Conservation (phyloP, 2,329 filamentous ascomycete species). For the Fonsecaea multimorphosa region DNA sequence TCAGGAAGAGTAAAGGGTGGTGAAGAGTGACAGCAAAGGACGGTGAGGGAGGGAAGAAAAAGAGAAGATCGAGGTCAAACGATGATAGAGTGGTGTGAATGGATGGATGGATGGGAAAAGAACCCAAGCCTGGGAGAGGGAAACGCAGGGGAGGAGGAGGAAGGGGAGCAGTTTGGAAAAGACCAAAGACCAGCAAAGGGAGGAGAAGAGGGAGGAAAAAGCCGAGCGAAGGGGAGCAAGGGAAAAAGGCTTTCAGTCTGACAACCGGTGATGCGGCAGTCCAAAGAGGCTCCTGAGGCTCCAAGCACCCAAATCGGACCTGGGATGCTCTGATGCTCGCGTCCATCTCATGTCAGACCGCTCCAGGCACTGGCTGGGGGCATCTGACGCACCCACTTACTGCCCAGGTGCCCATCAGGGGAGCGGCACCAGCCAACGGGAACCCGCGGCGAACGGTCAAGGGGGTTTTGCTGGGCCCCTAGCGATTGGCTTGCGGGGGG, state of each 20-base stretch:
- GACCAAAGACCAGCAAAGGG: slow-evolving; percentile 2
- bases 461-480: not conserved
- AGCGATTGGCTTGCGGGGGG: slow-evolving; percentile 13
- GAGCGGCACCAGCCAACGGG: slow-evolving; percentile 11
- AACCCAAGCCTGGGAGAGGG: slow-evolving; percentile 13
- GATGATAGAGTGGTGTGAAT: slow-evolving; percentile 11
- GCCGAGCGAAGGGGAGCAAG: not conserved
- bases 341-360: not conserved
- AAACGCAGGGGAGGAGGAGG: slow-evolving; percentile 4
- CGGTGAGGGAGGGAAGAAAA: slow-evolving; percentile 7
- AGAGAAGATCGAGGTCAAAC: slow-evolving; percentile 15
- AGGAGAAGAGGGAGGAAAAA: not conserved
- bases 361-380: not conserved
- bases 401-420: not conserved
- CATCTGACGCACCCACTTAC: slow-evolving; percentile 2
- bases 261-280: not conserved
- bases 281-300: no score
- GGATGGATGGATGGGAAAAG: slow-evolving; percentile 10
- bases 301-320: no score
- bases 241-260: not conserved
- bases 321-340: no score
- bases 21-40: no score
- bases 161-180: slow-evolving; percentile 8
- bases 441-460: slow-evolving; percentile 9
- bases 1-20: no score